These are phyloP conservation scores for Ceratobasidium theobromae DNA, from an alignment of 1,284 basidiomycete species.

Conservation along the genomic window DNA sequence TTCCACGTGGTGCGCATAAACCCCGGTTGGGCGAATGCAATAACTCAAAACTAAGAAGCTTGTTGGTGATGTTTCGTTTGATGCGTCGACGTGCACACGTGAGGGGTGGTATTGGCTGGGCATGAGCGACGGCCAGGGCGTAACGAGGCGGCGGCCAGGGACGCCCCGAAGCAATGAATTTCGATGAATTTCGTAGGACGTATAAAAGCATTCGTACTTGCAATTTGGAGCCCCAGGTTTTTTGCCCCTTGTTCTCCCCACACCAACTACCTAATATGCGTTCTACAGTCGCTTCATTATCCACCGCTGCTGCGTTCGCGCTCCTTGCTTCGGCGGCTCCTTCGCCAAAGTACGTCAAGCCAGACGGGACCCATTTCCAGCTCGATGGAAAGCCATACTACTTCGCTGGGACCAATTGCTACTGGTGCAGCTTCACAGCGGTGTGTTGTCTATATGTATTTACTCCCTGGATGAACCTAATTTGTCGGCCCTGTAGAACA, in stretches of 20 bases:
- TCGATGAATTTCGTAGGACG: neutral
- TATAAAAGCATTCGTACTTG: neutral
- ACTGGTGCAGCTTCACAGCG: conserved; percentile 43
- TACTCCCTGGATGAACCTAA: neutral
- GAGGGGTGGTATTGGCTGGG: neutral
- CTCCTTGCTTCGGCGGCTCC: conserved; percentile 18
- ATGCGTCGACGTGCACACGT: neutral
- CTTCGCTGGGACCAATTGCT: conserved; percentile 65
- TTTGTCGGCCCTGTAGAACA: conserved; percentile 14
- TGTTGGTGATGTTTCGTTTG: neutral
- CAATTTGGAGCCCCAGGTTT: conserved; percentile 22
- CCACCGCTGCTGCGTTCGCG: conserved; percentile 12
- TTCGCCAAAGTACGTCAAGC: conserved; percentile 20
- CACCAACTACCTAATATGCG: conserved; percentile 6
- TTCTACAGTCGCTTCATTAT: conserved; percentile 3
- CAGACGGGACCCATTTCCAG: conserved; percentile 30
- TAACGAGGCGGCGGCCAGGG: conserved; percentile 1
- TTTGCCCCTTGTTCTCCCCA: neutral
- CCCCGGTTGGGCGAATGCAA: conserved; percentile 7
- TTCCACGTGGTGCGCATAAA: conserved; percentile 13
- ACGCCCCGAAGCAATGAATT: neutral
- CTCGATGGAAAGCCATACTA: conserved; percentile 44
- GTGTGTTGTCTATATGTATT: conserved; percentile 1
- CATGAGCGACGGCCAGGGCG: neutral
- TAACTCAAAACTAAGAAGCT: conserved; percentile 17